Evolutionary conservation across 768 basidiomycete genomes (phyloP).

Genomic region (Tricholomella constricta): DNA sequence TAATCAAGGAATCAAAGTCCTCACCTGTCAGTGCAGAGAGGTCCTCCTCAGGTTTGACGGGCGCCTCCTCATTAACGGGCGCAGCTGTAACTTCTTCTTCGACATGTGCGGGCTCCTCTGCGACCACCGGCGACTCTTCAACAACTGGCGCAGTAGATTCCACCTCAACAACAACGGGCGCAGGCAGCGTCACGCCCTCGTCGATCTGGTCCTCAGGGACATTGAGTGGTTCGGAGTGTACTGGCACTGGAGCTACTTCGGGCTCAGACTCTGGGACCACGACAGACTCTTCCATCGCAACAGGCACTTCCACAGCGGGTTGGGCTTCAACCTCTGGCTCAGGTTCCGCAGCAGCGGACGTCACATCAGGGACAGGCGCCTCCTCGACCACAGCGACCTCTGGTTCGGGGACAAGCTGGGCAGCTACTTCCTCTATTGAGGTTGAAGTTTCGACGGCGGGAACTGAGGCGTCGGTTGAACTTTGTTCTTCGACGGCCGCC

Average conservation of each 20-base stretch:
- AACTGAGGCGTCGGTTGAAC: too few species aligned
- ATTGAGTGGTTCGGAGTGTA: slow-evolving; percentile 10
- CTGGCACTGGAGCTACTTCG: not conserved
- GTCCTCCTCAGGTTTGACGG: not conserved
- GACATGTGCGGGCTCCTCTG: not conserved
- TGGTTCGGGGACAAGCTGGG: not conserved
- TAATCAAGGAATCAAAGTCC: too few species aligned
- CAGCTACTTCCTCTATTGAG: too few species aligned
- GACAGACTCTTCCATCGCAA: slow-evolving; percentile 5
- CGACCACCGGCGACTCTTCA: not conserved
- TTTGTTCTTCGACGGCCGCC: too few species aligned
- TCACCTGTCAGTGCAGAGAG: not conserved
- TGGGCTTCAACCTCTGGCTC: not conserved
- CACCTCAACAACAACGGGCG: slow-evolving; percentile 10
- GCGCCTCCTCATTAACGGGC: not conserved
- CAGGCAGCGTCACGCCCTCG: slow-evolving; percentile 3
- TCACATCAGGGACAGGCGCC: not conserved
- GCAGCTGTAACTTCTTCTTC: not conserved
- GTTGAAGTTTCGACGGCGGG: too few species aligned
- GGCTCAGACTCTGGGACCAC: not conserved
- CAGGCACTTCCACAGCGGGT: not conserved
- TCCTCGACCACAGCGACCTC: not conserved
- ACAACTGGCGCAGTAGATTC: not conserved
- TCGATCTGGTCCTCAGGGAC: slow-evolving; percentile 6
- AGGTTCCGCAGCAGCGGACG: not conserved